Conservation (phyloP, 768 basidiomycete species). For the Lactarius quietus region DNA sequence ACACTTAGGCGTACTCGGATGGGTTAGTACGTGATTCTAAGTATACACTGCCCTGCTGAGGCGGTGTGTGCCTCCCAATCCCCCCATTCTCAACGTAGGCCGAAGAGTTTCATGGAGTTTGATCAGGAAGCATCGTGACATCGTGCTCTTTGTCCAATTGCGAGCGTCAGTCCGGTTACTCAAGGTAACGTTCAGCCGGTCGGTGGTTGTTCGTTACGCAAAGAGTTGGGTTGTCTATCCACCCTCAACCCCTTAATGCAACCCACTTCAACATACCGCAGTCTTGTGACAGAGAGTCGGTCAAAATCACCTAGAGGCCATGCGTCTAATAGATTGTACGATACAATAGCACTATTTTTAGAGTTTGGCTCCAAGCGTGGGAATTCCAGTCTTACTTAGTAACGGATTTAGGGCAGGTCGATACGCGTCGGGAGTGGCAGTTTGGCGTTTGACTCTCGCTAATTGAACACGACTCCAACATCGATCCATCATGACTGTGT, state of each 20-base stretch:
- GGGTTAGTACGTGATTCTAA: neutral
- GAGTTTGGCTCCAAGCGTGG: too few species aligned
- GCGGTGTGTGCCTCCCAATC: neutral
- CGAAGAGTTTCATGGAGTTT: neutral
- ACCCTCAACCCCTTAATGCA: too few species aligned
- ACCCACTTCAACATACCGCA: too few species aligned
- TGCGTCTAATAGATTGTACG: too few species aligned
- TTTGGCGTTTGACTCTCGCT: neutral
- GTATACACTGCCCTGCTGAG: neutral
- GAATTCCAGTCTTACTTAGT: neutral
- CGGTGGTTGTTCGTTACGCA: neutral
- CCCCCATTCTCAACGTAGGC: neutral
- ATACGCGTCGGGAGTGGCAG: conserved; percentile 15
- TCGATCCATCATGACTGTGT: conserved; percentile 3
- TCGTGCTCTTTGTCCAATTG: neutral
- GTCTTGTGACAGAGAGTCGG: too few species aligned
- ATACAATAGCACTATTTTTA: too few species aligned
- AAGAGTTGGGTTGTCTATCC: neutral
- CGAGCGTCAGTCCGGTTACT: neutral
- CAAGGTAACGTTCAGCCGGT: neutral
- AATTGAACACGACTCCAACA: neutral
- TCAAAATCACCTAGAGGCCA: too few species aligned
- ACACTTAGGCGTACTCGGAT: neutral
- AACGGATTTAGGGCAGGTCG: conserved; percentile 22
- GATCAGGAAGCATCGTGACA: neutral